Evolutionary conservation across 768 basidiomycete genomes (phyloP).

Genomic region (Udeniomyces megalosporus): DNA sequence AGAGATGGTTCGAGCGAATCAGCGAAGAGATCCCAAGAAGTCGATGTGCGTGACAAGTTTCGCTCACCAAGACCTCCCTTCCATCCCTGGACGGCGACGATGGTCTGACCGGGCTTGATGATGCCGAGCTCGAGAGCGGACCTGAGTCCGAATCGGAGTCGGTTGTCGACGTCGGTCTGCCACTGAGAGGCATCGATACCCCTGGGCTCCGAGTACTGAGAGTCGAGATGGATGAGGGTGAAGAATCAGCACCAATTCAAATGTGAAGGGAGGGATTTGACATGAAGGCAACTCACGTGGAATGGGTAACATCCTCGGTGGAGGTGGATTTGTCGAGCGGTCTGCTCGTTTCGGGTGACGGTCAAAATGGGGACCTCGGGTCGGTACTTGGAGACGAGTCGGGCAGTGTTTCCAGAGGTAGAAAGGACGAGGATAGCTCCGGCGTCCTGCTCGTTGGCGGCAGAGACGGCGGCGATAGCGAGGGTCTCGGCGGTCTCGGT

Average conservation of each 20-base stretch:
- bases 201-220: slow-evolving; percentile 90
- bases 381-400: slow-evolving; percentile 89
- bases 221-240: slow-evolving; percentile 89
- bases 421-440: slow-evolving; percentile 91
- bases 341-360: slow-evolving; percentile 90
- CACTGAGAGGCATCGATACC: slow-evolving; percentile 76
- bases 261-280: too few relatives aligned
- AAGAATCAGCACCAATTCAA: too few relatives aligned
- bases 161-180: slow-evolving; percentile 68
- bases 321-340: slow-evolving; percentile 88
- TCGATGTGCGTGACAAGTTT: too few relatives aligned
- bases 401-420: slow-evolving; percentile 85
- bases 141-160: slow-evolving; percentile 54
- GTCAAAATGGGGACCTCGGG: slow-evolving; percentile 87
- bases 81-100: slow-evolving; percentile 98
- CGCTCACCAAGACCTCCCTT: slow-evolving; percentile 92
- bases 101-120: slow-evolving; percentile 70
- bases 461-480: slow-evolving; percentile 87
- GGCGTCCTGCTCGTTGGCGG: slow-evolving; percentile 85
- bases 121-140: slow-evolving; percentile 68
- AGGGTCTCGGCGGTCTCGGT: slow-evolving; percentile 92
- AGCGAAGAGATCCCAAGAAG: slow-evolving; percentile 57
- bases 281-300: not conserved
- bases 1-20: not conserved
- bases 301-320: slow-evolving; percentile 23